phyloP scores from a whole-genome alignment of 768 basidiomycete species.

The Podaxis rugospora region DNA sequence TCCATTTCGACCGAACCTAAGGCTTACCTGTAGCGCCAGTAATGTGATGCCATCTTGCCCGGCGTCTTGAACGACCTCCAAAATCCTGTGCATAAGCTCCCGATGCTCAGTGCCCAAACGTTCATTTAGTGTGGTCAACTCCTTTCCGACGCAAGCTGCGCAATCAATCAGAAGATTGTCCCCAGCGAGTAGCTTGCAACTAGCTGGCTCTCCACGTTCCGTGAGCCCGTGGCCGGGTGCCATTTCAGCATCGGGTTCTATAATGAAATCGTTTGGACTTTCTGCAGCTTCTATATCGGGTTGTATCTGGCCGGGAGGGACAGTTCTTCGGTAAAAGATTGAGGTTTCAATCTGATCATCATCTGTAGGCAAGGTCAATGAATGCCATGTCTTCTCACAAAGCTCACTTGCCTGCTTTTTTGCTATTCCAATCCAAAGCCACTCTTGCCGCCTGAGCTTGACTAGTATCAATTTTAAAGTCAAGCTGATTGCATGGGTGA shows the following conservation, averaged over 20 bases:
- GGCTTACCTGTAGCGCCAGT: not conserved
- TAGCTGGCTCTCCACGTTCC: slow-evolving; percentile 37
- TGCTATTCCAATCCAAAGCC: slow-evolving; percentile 79
- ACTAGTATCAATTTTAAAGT: slow-evolving; percentile 67
- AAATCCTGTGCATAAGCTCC: slow-evolving; percentile 27
- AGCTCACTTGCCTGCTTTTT: slow-evolving; percentile 66
- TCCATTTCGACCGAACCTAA: not conserved
- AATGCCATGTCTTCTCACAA: not conserved
- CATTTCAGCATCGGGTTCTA: not conserved
- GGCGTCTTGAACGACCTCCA: slow-evolving; percentile 30
- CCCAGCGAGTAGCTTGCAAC: slow-evolving; percentile 35
- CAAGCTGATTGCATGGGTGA: slow-evolving; percentile 41
- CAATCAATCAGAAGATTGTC: slow-evolving; percentile 38
- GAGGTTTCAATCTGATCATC: slow-evolving; percentile 81
- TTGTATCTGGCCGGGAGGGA: slow-evolving; percentile 10
- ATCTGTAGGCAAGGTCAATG: slow-evolving; percentile 37
- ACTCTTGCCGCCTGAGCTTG: slow-evolving; percentile 51
- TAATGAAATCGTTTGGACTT: not conserved
- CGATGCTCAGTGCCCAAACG: slow-evolving; percentile 25
- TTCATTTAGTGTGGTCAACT: slow-evolving; percentile 27
- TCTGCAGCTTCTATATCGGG: not conserved
- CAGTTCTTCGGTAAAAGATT: slow-evolving; percentile 35
- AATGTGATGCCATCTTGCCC: slow-evolving; percentile 37
- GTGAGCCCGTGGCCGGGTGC: slow-evolving; percentile 39
- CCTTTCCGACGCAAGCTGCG: slow-evolving; percentile 38